Conservation (phyloP, 2,329 filamentous ascomycete genomes). For the Apiospora saccharicola region DNA sequence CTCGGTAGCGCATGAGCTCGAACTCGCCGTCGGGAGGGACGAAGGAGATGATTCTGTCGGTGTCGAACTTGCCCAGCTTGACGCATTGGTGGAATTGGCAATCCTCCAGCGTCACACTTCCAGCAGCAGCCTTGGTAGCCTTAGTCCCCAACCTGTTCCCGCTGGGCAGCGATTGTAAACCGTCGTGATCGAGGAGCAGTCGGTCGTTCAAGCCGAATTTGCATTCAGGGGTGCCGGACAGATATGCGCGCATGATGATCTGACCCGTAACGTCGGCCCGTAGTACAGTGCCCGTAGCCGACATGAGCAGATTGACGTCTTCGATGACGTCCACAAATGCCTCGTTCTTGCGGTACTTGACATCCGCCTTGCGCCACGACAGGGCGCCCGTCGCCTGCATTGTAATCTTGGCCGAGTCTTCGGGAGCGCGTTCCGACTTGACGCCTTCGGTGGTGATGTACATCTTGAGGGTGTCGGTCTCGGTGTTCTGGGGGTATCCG, state of each 20-base stretch:
- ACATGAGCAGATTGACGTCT: slow-evolving; percentile 98
- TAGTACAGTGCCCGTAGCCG: slow-evolving; percentile 92
- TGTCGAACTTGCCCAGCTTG: slow-evolving; percentile 95
- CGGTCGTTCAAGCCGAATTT: slow-evolving; percentile 98
- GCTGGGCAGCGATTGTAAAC: slow-evolving; percentile 69
- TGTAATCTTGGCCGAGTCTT: slow-evolving; percentile 97
- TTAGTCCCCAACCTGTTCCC: slow-evolving; percentile 84
- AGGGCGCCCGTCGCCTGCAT: slow-evolving; percentile 98
- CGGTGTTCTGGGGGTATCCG: slow-evolving; percentile 98
- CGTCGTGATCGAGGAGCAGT: slow-evolving; percentile 83
- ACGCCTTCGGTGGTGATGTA: slow-evolving; percentile 99
- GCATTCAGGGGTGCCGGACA: slow-evolving; percentile 95
- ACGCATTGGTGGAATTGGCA: slow-evolving; percentile 99
- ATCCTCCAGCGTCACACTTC: slow-evolving; percentile 94
- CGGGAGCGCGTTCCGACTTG: slow-evolving; percentile 84
- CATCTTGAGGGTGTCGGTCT: slow-evolving; percentile 99
- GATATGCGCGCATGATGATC: slow-evolving; percentile 98
- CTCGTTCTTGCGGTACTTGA: slow-evolving; percentile 99
- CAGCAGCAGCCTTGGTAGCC: slow-evolving; percentile 92
- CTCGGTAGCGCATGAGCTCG: slow-evolving; percentile 97
- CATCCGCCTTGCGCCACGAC: slow-evolving; percentile 95
- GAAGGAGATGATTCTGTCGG: slow-evolving; percentile 95
- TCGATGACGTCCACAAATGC: slow-evolving; percentile 99
- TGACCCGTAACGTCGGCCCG: slow-evolving; percentile 96
- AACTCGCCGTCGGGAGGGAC: slow-evolving; percentile 97